phyloP scores from a whole-genome alignment of 2,329 filamentous ascomycete species.

The Aspergillaceae sp. region DNA sequence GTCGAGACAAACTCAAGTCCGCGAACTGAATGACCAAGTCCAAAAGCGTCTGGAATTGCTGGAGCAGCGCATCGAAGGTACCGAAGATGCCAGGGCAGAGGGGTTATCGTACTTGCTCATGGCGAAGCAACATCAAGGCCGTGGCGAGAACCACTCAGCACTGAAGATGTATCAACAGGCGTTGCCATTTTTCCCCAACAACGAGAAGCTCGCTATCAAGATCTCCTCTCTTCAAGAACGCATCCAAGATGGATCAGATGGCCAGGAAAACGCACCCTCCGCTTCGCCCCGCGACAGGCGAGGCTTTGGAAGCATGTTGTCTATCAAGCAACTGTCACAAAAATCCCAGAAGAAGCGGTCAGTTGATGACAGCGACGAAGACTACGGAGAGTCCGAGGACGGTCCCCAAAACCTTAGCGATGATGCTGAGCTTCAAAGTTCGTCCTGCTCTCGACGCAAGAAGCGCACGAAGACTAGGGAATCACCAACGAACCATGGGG shows the following conservation, averaged over 20 bases:
- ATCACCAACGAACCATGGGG: slow-evolving; percentile 7
- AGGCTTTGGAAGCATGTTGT: slow-evolving; percentile 25
- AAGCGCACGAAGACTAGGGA: slow-evolving; percentile 21
- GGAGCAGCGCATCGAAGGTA: slow-evolving; percentile 73
- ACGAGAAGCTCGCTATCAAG: slow-evolving; percentile 60
- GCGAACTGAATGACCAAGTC: slow-evolving; percentile 64
- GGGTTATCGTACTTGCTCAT: slow-evolving; percentile 81
- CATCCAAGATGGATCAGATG: slow-evolving; percentile 25
- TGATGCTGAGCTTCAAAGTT: slow-evolving; percentile 21
- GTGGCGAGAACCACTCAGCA: slow-evolving; percentile 68
- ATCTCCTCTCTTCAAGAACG: slow-evolving; percentile 47
- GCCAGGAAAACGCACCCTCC: slow-evolving; percentile 9
- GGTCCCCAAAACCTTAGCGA: slow-evolving; percentile 22
- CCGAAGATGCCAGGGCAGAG: slow-evolving; percentile 68
- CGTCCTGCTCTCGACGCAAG: slow-evolving; percentile 15
- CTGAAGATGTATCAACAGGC: slow-evolving; percentile 81
- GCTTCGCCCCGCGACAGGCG: slow-evolving; percentile 14
- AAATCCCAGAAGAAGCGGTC: slow-evolving; percentile 19
- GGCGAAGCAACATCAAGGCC: slow-evolving; percentile 81
- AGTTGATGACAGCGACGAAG: slow-evolving; percentile 24
- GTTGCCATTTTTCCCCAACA: slow-evolving; percentile 74
- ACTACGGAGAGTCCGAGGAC: slow-evolving; percentile 19
- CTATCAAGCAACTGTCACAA: slow-evolving; percentile 21
- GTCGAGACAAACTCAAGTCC: slow-evolving; percentile 34
- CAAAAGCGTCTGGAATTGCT: slow-evolving; percentile 73